Conservation (phyloP, 345 rosid genomes). For the Arabis alpina region DNA sequence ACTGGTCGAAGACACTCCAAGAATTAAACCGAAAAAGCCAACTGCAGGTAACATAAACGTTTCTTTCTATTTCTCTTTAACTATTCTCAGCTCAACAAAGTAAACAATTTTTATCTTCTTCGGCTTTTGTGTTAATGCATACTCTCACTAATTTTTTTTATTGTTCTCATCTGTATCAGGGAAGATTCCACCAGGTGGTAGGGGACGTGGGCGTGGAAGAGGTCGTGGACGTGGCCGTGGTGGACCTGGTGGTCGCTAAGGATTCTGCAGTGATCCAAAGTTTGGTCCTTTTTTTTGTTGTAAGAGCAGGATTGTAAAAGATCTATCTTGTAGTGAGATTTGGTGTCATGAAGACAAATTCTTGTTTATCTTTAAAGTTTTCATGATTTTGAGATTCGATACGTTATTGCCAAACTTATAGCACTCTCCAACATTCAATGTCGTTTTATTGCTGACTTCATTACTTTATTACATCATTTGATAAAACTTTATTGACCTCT, state of each 20-base stretch:
- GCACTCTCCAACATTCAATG: neutral
- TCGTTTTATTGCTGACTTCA: conserved; percentile 3
- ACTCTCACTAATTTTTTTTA: conserved; percentile 11
- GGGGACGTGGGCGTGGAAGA: conserved; percentile 93
- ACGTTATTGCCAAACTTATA: conserved; percentile 17
- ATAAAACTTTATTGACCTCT: no score
- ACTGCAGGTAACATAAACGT: conserved; percentile 66
- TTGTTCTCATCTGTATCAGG: conserved; percentile 50
- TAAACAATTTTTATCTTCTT: neutral
- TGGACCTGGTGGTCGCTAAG: conserved; percentile 56
- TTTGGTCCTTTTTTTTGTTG: conserved; percentile 3
- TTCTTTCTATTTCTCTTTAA: neutral
- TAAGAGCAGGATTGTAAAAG: conserved; percentile 35
- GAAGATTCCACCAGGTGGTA: conserved; percentile 65
- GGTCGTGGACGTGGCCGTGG: conserved; percentile 93
- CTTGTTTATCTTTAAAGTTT: conserved; percentile 22
- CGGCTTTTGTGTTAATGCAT: neutral
- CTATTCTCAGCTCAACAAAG: neutral
- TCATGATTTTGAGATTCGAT: conserved; percentile 15
- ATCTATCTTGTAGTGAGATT: conserved; percentile 35
- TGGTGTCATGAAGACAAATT: conserved; percentile 25
- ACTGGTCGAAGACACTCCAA: conserved; percentile 93
- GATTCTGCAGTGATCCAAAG: conserved; percentile 14
- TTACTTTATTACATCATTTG: neutral
- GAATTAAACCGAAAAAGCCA: conserved; percentile 95